phyloP scores from a whole-genome alignment of 352 stramenopile genomes.

The Globisporangium cystogenes region DNA sequence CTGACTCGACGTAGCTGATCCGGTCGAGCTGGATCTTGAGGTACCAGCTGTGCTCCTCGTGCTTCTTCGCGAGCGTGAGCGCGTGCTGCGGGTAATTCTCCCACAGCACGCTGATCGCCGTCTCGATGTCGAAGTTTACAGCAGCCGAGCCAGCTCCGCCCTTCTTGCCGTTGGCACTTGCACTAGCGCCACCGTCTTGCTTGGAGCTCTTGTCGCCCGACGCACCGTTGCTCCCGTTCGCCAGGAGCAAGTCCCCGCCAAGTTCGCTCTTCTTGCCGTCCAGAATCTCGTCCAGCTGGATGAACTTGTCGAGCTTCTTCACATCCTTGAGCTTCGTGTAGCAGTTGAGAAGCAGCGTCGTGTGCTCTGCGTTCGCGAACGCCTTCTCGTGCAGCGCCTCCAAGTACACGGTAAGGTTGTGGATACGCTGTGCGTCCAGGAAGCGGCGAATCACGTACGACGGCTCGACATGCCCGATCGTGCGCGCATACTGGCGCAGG shows the following conservation, averaged over 20 bases:
- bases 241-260: conserved; percentile 15
- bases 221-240: conserved; percentile 6
- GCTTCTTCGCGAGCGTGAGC: conserved; percentile 85
- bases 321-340: conserved; percentile 94
- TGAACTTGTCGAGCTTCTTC: conserved; percentile 91
- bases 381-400: conserved; percentile 91
- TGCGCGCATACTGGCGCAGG: conserved; percentile 96
- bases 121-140: conserved; percentile 89
- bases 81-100: conserved; percentile 91
- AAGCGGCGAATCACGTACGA: conserved; percentile 98
- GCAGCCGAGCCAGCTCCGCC: conserved; percentile 14
- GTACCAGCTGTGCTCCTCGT: conserved; percentile 90
- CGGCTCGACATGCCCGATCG: conserved; percentile 95
- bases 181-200: conserved; percentile 13
- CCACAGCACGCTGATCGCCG: conserved; percentile 90
- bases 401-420: conserved; percentile 96
- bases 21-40: conserved; percentile 91
- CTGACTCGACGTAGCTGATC: conserved; percentile 83
- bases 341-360: conserved; percentile 92
- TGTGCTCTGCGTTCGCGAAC: conserved; percentile 90
- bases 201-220: conserved; percentile 11
- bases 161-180: conserved; percentile 18
- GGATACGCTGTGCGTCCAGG: conserved; percentile 96
- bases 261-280: conserved; percentile 35
- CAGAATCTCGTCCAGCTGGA: conserved; percentile 79